Percentiles rank a stretch among this genome's conserved stretches.
phyloP scores from a whole-genome alignment of 495 filamentous ascomycete genomes.

The Rusavskia elegans region DNA sequence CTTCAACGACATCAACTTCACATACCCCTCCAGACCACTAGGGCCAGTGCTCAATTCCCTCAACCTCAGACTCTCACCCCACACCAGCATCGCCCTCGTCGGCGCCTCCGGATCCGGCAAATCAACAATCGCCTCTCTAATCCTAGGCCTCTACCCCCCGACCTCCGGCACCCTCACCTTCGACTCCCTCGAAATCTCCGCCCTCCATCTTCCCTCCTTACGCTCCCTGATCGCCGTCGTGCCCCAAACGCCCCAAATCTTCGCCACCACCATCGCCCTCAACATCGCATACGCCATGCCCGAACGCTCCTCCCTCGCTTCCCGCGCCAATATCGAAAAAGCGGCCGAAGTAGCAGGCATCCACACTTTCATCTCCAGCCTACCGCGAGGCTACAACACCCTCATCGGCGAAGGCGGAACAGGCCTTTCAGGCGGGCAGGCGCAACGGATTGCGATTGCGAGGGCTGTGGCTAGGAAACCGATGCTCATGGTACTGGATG shows the following conservation, averaged over 20 bases:
- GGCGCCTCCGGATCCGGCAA: conserved; percentile 80
- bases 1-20: conserved; percentile 44
- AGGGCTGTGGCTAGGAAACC: conserved; percentile 59
- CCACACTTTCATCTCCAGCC: conserved; percentile 60
- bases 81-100: conserved; percentile 58
- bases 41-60: conserved; percentile 40
- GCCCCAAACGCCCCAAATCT: conserved; percentile 62
- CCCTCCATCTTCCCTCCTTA: conserved; percentile 44
- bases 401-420: conserved; percentile 63
- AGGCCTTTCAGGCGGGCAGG: conserved; percentile 67
- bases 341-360: conserved; percentile 60
- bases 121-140: conserved; percentile 63
- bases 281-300: conserved; percentile 74
- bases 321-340: conserved; percentile 24
- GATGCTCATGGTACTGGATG: conserved; percentile 64
- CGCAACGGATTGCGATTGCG: conserved; percentile 69
- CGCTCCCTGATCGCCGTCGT: conserved; percentile 59
- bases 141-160: conserved; percentile 48
- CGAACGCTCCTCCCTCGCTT: conserved; percentile 21
- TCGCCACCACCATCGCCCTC: conserved; percentile 50
- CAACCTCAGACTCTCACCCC: conserved; percentile 39
- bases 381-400: conserved; percentile 61
- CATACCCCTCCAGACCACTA: conserved; percentile 44
- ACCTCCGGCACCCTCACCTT: conserved; percentile 36
- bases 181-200: conserved; percentile 33